Conservation (phyloP, 257 asterid species). For the Dorcoceras hygrometricum region DNA sequence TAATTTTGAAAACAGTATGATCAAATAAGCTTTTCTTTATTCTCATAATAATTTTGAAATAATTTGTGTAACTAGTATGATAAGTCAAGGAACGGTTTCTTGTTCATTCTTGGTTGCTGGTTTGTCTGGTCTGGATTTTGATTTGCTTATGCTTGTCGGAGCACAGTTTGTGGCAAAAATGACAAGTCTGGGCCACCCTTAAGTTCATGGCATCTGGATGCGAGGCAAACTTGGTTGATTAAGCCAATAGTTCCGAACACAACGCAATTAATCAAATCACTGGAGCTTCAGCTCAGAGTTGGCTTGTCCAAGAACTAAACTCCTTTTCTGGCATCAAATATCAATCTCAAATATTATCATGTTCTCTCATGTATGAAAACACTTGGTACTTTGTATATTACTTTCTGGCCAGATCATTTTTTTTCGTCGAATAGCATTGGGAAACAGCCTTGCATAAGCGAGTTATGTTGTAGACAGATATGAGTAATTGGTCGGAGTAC, state of each 20-base stretch:
- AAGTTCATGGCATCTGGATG: not conserved
- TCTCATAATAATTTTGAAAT: too few relatives aligned
- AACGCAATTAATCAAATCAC: too few relatives aligned
- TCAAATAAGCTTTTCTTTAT: too few relatives aligned
- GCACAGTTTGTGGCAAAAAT: not conserved
- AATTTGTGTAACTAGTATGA: too few relatives aligned
- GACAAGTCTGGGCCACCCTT: not conserved
- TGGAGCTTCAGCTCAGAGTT: too few relatives aligned
- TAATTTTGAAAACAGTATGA: too few relatives aligned
- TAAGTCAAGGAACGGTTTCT: too few relatives aligned
- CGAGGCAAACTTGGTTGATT: too few relatives aligned
- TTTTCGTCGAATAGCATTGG: not conserved
- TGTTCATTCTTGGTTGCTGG: too few relatives aligned
- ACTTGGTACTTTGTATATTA: not conserved
- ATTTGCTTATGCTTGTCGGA: not conserved
- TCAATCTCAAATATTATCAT: not conserved
- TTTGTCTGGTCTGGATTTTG: too few relatives aligned
- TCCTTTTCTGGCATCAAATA: not conserved
- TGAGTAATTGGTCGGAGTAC: not conserved
- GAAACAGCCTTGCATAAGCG: not conserved
- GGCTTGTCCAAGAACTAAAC: not conserved
- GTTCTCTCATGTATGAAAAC: not conserved
- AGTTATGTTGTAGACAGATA: not conserved
- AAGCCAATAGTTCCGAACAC: too few relatives aligned
- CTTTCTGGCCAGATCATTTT: not conserved